Base-by-base conservation (phyloP, 1,284 basidiomycete genomes). In the Meira miltonrushii region DNA sequence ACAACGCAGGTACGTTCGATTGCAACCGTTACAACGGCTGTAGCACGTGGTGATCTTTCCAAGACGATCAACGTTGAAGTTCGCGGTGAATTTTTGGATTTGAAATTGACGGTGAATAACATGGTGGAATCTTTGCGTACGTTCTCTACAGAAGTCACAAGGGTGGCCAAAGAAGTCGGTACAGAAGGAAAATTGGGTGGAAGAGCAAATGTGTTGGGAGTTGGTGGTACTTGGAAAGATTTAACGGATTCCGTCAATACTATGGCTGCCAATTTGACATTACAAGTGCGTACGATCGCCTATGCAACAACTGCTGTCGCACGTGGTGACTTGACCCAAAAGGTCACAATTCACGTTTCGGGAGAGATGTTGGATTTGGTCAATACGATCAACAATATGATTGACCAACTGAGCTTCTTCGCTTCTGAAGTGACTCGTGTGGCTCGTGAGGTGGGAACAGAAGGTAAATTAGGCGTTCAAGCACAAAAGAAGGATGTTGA, bases 401-500 rank as follows among this genome's bases (percentile, higher is more conserved):
- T 75, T 66, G 75, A 74, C 63, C 72, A 75, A 58, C 84, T 97
- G 66, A 88, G 89, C 37, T 91, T 94, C 72, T 98, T 92, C 79
- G 90, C 92, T 38, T 87, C 88, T 19, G 91, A 95, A 78, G 93
- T 95, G 62, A 94, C 92, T 79, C 90, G 94, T 74, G 93, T 96
- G 53, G 92, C 92, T 3, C 82, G 91, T 38, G 92, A 96, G 78
- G 92, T 96, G 71, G 92, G 92, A 62, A 94, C 92, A 5, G 91
- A 96, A 76, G 93, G 93, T 43, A 96, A 96, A 80, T 82, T 98
- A 12, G 94, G 94, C 73, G 94, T 95, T 0, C 94, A 96, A 75
- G 94, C 95, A 17, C 91, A 97, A 78, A 92, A 97, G 47, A 92
- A 92, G 66, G 91, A 93, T 66, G 90, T 97, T 39, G 90, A 97